phyloP scores from a whole-genome alignment of 768 basidiomycete genomes.

The Lyophyllum shimeji region DNA sequence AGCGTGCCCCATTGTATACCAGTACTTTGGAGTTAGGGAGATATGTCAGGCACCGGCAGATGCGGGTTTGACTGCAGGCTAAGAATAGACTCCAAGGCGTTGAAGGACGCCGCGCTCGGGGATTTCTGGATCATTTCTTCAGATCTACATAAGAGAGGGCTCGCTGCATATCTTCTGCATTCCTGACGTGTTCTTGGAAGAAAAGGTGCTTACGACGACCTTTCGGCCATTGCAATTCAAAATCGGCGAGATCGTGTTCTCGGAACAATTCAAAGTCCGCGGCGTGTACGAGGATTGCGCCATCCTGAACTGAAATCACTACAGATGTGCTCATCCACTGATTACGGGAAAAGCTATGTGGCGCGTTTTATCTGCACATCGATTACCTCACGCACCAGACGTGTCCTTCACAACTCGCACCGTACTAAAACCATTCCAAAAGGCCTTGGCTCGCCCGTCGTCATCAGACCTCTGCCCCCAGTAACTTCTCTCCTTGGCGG shows the following conservation, averaged over 20 bases:
- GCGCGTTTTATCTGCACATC: neutral
- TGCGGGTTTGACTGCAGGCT: too few species aligned
- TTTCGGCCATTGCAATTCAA: too few species aligned
- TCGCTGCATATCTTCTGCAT: too few species aligned
- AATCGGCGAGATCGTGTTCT: neutral
- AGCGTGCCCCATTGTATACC: too few species aligned
- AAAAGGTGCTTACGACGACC: too few species aligned
- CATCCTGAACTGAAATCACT: slow-evolving; percentile 23
- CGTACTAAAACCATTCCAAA: neutral
- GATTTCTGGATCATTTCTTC: too few species aligned
- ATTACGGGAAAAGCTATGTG: slow-evolving; percentile 10
- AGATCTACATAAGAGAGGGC: too few species aligned
- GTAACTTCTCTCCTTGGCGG: neutral
- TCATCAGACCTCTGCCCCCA: neutral
- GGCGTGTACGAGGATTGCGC: slow-evolving; percentile 23
- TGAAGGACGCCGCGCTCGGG: too few species aligned
- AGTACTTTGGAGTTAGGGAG: too few species aligned
- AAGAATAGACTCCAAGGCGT: too few species aligned
- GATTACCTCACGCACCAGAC: neutral
- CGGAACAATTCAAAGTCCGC: slow-evolving; percentile 12
- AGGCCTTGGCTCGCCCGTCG: neutral
- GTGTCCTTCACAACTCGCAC: neutral
- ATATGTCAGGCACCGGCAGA: too few species aligned
- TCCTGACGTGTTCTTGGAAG: too few species aligned
- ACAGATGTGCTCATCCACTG: slow-evolving; percentile 25